Evolutionary conservation across 148 eudicot species (phyloP).

Genomic region (Nepenthes mirabilis): DNA sequence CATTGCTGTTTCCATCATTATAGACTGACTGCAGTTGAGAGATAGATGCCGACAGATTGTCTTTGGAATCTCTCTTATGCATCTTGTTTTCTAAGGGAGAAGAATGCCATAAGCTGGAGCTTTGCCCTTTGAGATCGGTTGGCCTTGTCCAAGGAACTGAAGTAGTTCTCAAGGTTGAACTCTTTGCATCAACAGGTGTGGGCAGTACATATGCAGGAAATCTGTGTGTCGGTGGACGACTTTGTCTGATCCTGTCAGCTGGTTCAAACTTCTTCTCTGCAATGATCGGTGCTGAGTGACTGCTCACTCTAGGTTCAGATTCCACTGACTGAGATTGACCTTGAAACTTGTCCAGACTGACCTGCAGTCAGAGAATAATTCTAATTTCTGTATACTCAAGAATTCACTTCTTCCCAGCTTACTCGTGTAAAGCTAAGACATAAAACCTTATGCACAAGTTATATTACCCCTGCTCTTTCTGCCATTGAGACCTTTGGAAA

Average conservation of each 20-base stretch:
- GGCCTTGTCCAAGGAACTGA: conserved; percentile 19
- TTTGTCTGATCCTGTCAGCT: conserved; percentile 41
- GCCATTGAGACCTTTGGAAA: conserved; percentile 25
- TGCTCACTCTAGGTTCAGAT: conserved; percentile 34
- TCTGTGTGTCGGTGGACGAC: conserved; percentile 35
- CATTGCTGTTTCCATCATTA: conserved; percentile 27
- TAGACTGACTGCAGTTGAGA: conserved; percentile 16
- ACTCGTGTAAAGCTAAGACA: too few species aligned
- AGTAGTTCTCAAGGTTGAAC: conserved; percentile 26
- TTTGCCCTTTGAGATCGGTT: neutral
- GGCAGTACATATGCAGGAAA: conserved; percentile 68
- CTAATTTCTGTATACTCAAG: neutral
- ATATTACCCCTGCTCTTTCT: conserved; percentile 41
- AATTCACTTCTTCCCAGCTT: too few species aligned
- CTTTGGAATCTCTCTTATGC: conserved; percentile 33
- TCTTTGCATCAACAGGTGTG: conserved; percentile 71
- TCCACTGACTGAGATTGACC: conserved; percentile 33
- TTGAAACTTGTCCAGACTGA: conserved; percentile 28
- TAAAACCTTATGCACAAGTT: too few species aligned
- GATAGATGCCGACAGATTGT: conserved; percentile 13
- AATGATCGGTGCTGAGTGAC: conserved; percentile 66
- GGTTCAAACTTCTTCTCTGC: conserved; percentile 62
- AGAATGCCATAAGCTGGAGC: conserved; percentile 29
- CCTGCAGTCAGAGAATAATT: conserved; percentile 18
- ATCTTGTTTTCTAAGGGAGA: conserved; percentile 49